phyloP scores from a whole-genome alignment of 108 stramenopile species.

The Tribonema minus region DNA sequence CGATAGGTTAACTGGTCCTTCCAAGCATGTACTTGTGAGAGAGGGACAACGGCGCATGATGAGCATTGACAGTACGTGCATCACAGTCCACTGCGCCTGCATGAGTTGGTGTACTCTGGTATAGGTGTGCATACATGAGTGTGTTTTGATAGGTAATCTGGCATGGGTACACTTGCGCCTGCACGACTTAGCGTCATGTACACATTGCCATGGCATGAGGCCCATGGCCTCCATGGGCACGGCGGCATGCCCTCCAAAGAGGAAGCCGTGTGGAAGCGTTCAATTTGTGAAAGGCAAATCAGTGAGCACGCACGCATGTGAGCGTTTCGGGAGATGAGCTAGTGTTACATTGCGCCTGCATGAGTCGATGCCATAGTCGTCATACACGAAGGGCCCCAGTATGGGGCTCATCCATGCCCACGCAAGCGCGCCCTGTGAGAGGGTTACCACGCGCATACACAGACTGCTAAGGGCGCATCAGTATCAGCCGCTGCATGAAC shows the following conservation, averaged over 20 bases:
- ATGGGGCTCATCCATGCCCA: slow-evolving; percentile 99
- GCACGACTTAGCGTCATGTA: slow-evolving; percentile 97
- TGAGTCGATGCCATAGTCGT: slow-evolving; percentile 97
- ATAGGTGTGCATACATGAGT: too few species aligned
- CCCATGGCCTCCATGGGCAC: slow-evolving; percentile 99
- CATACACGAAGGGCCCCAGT: slow-evolving; percentile 98
- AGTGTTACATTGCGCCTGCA: slow-evolving; percentile 45
- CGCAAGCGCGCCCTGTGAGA: slow-evolving; percentile 81
- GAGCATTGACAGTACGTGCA: not conserved
- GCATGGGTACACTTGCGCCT: not conserved
- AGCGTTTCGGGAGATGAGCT: not conserved
- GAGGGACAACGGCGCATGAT: not conserved
- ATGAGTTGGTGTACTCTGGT: too few species aligned
- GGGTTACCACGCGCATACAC: too few species aligned
- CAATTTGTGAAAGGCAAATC: too few species aligned
- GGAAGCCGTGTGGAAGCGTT: too few species aligned
- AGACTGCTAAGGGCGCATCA: too few species aligned
- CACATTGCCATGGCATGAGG: slow-evolving; percentile 97
- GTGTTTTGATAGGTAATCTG: not conserved
- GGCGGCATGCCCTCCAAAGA: slow-evolving; percentile 77
- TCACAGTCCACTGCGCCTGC: not conserved
- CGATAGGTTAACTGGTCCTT: not conserved
- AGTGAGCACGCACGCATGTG: not conserved
- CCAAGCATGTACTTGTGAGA: slow-evolving; percentile 60
- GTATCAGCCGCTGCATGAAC: too few species aligned